Conservation (phyloP, 2,329 filamentous ascomycete species). For the Colletotrichum tropicicola region DNA sequence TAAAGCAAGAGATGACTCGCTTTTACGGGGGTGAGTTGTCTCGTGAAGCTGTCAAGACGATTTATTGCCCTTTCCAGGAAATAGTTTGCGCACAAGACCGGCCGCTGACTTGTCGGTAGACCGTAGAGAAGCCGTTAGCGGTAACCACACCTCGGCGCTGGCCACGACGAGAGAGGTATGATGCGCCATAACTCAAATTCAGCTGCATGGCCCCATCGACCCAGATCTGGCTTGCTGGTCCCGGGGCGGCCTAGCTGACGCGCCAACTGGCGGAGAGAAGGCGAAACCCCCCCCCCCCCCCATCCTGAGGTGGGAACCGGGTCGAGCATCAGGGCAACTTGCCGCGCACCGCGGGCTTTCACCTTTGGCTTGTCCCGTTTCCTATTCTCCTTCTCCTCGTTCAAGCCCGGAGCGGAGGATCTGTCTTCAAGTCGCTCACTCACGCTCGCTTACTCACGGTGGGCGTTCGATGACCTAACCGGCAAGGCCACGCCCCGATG, state of each 20-base stretch:
- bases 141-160: background rate
- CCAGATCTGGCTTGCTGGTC: conserved; percentile 9
- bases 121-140: background rate
- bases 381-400: background rate
- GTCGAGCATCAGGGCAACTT: conserved; percentile 18
- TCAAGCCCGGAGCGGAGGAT: background rate
- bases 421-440: conserved; percentile 9
- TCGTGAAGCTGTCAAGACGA: background rate
- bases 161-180: background rate
- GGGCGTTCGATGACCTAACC: conserved; percentile 22
- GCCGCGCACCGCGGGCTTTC: conserved; percentile 6
- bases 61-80: conserved; percentile 5
- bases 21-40: background rate
- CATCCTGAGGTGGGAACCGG: conserved; percentile 15
- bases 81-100: conserved; percentile 1
- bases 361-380: background rate
- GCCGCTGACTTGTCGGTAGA: background rate
- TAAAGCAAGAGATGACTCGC: background rate
- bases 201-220: conserved; percentile 22
- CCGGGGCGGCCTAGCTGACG: conserved; percentile 21
- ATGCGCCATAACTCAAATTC: conserved; percentile 29
- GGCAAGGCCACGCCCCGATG: conserved; percentile 14
- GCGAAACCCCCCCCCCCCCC: background rate
- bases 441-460: conserved; percentile 27
- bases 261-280: conserved; percentile 9